phyloP scores from a whole-genome alignment of 495 filamentous ascomycete species.

The Penicillium psychrofluorescens region DNA sequence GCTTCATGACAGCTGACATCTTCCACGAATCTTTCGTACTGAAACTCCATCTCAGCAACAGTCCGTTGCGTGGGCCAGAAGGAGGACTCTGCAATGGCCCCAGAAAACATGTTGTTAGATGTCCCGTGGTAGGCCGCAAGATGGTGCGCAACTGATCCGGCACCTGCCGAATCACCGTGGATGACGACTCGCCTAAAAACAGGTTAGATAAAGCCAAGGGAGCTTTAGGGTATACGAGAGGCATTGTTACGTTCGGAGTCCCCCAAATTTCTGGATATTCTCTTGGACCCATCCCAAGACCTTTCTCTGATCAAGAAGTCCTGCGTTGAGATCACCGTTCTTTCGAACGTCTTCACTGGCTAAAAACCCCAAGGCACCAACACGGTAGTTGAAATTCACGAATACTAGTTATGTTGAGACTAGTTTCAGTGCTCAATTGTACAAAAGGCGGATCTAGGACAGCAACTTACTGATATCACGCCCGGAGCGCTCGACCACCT shows the following conservation, averaged over 20 bases:
- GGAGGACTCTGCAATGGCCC: conserved; percentile 51
- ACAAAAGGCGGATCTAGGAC: too few relatives aligned
- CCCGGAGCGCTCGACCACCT: conserved; percentile 47
- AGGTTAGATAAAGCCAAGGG: too few relatives aligned
- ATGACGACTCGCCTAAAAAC: conserved; percentile 51
- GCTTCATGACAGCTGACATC: conserved; percentile 38
- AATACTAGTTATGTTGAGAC: conserved; percentile 28
- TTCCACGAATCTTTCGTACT: conserved; percentile 49
- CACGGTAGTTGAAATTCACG: conserved; percentile 70
- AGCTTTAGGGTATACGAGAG: too few relatives aligned
- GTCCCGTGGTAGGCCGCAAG: conserved; percentile 51
- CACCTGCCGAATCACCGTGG: conserved; percentile 61
- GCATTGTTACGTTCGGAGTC: conserved; percentile 38
- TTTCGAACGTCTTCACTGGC: conserved; percentile 49
- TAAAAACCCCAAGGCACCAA: conserved; percentile 65
- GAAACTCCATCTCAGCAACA: conserved; percentile 50
- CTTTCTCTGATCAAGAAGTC: conserved; percentile 59
- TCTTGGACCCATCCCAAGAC: conserved; percentile 57
- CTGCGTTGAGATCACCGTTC: conserved; percentile 48
- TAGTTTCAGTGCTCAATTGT: too few relatives aligned
- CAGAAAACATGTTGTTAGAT: conserved; percentile 49
- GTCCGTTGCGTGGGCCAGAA: conserved; percentile 56
- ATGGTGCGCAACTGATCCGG: conserved; percentile 56
- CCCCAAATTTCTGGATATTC: conserved; percentile 55
- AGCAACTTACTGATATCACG: conserved; percentile 22